Percentiles rank a stretch among this genome's conserved stretches.
These are phyloP conservation scores for Coniferiporia sulphurascens DNA, from an alignment of 1,284 basidiomycete genomes.

Conservation along the genomic window DNA sequence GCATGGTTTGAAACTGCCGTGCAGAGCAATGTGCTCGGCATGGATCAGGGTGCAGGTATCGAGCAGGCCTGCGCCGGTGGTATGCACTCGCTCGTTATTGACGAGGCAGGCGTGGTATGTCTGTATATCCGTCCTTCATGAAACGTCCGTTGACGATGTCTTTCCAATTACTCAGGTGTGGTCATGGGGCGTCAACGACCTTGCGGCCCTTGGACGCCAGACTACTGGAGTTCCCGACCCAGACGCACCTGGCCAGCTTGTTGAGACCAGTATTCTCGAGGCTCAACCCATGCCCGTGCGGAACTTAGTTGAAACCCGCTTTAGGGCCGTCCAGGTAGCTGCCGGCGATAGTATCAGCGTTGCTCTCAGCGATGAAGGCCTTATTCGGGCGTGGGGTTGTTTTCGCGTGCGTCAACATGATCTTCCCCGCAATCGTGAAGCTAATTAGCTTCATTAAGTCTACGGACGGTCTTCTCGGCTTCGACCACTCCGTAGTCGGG, in stretches of 20 bases:
- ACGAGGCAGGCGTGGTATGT: slow-evolving; percentile 41
- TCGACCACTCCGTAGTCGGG: slow-evolving; percentile 37
- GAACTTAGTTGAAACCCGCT: slow-evolving; percentile 37
- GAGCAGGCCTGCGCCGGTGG: slow-evolving; percentile 41
- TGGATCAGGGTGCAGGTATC: slow-evolving; percentile 33
- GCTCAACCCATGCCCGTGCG: slow-evolving; percentile 43
- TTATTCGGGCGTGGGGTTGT: slow-evolving; percentile 51
- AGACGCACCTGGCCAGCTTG: slow-evolving; percentile 29
- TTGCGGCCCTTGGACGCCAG: slow-evolving; percentile 47
- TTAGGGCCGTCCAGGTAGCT: slow-evolving; percentile 46
- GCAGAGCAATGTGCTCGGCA: slow-evolving; percentile 30
- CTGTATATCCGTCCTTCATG: not conserved
- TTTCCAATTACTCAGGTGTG: slow-evolving; percentile 30
- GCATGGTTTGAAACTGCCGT: slow-evolving; percentile 35
- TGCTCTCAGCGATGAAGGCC: slow-evolving; percentile 43
- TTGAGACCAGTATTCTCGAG: slow-evolving; percentile 48
- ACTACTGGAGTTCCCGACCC: slow-evolving; percentile 36
- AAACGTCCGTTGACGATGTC: not conserved
- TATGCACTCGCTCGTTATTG: slow-evolving; percentile 47
- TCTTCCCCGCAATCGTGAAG: slow-evolving; percentile 36
- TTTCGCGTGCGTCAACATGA: slow-evolving; percentile 43
- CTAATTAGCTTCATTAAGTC: slow-evolving; percentile 42
- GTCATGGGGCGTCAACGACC: slow-evolving; percentile 58
- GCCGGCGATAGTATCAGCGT: slow-evolving; percentile 49
- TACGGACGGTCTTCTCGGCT: slow-evolving; percentile 29